Evolutionary conservation across 371 early-diverging fungal genomes (phyloP).

Genomic region (Rhizopus arrhizus): DNA sequence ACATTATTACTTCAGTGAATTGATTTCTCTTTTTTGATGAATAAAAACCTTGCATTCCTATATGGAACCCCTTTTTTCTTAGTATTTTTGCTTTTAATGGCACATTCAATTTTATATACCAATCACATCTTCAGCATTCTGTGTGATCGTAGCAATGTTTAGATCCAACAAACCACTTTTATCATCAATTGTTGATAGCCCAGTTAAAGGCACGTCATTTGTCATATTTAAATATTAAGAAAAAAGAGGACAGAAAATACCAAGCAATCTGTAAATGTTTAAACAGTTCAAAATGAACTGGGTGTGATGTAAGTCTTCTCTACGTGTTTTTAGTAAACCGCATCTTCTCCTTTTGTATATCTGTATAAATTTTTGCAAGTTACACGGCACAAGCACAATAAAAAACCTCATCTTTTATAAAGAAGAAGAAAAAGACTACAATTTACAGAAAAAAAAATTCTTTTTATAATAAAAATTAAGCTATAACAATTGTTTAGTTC

Average conservation of each 20-base stretch:
- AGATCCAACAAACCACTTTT: conserved; percentile 44
- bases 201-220: conserved; percentile 44
- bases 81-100: background rate
- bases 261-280: background rate
- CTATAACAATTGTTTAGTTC: conserved; percentile 54
- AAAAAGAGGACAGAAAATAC: background rate
- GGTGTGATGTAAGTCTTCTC: background rate
- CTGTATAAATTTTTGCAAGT: conserved; percentile 26
- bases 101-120: conserved; percentile 20
- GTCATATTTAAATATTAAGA: conserved; percentile 3
- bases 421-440: conserved; percentile 15
- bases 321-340: background rate
- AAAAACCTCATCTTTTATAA: background rate
- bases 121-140: conserved; percentile 50
- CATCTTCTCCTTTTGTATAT: background rate
- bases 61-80: background rate
- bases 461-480: conserved; percentile 6
- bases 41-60: conserved; percentile 33
- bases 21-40: background rate
- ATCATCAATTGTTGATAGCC: conserved; percentile 49
- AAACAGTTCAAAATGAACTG: conserved; percentile 7
- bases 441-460: conserved; percentile 15
- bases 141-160: conserved; percentile 41
- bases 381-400: background rate
- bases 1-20: background rate